Conservation (phyloP, 1,284 basidiomycete genomes). For the Marasmius tenuissimus region DNA sequence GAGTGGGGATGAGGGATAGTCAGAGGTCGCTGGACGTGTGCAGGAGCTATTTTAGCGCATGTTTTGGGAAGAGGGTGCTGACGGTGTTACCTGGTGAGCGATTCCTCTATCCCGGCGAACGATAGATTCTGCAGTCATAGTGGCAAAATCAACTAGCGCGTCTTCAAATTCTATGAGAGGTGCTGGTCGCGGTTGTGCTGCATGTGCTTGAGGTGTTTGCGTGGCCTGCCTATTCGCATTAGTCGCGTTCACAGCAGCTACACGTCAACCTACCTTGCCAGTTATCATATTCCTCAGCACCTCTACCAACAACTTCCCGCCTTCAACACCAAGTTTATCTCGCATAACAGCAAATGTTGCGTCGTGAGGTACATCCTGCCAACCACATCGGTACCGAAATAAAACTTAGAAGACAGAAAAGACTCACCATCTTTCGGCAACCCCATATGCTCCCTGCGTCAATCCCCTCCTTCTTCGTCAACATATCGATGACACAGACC, state of each 20-base stretch:
- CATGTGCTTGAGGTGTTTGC: conserved; percentile 35
- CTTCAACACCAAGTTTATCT: conserved; percentile 60
- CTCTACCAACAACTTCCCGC: conserved; percentile 71
- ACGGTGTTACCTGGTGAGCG: conserved; percentile 61
- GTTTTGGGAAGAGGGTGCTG: conserved; percentile 3
- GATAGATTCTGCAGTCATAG: conserved; percentile 57
- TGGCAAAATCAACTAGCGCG: conserved; percentile 56
- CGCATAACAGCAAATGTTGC: conserved; percentile 59
- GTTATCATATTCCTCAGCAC: conserved; percentile 64
- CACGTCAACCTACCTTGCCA: conserved; percentile 45
- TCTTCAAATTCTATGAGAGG: conserved; percentile 60
- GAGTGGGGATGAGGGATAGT: conserved; percentile 35
- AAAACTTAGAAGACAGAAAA: background rate
- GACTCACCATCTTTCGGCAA: conserved; percentile 40
- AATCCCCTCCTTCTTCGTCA: conserved; percentile 54
- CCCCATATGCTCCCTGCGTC: conserved; percentile 66
- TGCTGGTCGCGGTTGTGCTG: conserved; percentile 48
- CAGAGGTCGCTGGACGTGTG: conserved; percentile 42
- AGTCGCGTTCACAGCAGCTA: background rate
- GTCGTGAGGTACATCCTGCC: conserved; percentile 48
- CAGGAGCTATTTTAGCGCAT: conserved; percentile 3
- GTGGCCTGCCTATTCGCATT: conserved; percentile 35
- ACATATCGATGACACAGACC: conserved; percentile 70
- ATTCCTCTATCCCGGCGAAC: conserved; percentile 67
- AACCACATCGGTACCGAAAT: background rate